phyloP scores from a whole-genome alignment of 2,329 filamentous ascomycete species.

The Trichoderma citrinoviride region DNA sequence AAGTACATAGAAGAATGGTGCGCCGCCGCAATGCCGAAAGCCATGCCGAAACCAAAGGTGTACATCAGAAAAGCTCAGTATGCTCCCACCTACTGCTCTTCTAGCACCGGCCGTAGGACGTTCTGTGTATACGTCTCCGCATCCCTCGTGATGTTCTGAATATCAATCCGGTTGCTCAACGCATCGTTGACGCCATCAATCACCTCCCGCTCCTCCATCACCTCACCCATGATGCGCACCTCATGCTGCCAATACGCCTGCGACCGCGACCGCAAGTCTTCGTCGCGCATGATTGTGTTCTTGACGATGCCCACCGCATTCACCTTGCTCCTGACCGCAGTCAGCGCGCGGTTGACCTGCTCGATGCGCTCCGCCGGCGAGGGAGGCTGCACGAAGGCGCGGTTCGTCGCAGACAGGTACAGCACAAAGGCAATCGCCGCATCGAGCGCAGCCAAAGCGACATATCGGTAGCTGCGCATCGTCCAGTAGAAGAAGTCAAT shows the following conservation, averaged over 20 bases:
- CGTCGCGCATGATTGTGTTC: constrained; percentile 76
- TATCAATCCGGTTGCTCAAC: constrained; percentile 61
- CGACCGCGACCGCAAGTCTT: constrained; percentile 61
- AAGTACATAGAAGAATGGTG: neutral
- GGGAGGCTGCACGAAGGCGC: constrained; percentile 66
- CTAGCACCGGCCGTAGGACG: constrained; percentile 37
- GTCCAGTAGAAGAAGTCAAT: constrained; percentile 72
- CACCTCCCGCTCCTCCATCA: constrained; percentile 77
- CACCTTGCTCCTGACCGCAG: constrained; percentile 62
- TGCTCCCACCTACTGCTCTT: constrained; percentile 25
- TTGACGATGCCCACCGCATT: constrained; percentile 71
- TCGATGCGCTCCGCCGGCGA: constrained; percentile 66
- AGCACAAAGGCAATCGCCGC: constrained; percentile 60
- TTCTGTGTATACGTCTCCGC: constrained; percentile 60
- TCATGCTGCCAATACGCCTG: constrained; percentile 81
- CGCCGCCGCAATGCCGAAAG: neutral
- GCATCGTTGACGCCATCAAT: constrained; percentile 68
- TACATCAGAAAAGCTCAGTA: neutral
- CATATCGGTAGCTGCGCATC: constrained; percentile 59
- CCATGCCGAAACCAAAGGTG: neutral
- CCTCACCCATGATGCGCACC: constrained; percentile 65
- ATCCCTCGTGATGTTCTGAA: constrained; percentile 58
- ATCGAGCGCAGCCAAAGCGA: constrained; percentile 65
- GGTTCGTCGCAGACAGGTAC: constrained; percentile 76
- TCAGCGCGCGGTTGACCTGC: constrained; percentile 53